Conservation (phyloP, 441 rosid genomes). For the Gossypium aridum region DNA sequence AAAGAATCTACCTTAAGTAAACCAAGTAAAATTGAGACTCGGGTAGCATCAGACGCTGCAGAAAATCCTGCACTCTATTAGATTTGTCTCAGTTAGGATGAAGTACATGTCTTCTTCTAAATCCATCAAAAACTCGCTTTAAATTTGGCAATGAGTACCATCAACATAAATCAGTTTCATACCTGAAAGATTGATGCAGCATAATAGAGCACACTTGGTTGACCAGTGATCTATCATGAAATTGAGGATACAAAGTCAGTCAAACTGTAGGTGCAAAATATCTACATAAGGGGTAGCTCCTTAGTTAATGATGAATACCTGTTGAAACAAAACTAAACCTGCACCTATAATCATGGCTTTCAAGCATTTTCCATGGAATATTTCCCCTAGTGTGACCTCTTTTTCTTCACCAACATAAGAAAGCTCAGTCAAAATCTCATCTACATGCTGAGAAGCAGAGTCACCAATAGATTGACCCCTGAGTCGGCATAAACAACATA, state of each 20-base stretch:
- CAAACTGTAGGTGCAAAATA: neutral
- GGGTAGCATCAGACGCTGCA: slow-evolving; percentile 92
- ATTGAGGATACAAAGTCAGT: slow-evolving; percentile 13
- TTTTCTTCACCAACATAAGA: slow-evolving; percentile 60
- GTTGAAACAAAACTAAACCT: slow-evolving; percentile 94
- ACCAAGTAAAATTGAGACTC: slow-evolving; percentile 89
- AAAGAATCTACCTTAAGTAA: slow-evolving; percentile 59
- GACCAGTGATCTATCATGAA: slow-evolving; percentile 85
- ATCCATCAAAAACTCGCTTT: slow-evolving; percentile 1
- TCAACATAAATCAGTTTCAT: slow-evolving; percentile 6
- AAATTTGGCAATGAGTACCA: neutral
- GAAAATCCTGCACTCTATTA: slow-evolving; percentile 93
- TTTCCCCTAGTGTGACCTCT: slow-evolving; percentile 49
- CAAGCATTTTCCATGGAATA: slow-evolving; percentile 81
- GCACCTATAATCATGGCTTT: slow-evolving; percentile 85
- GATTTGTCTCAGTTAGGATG: slow-evolving; percentile 22
- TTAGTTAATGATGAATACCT: slow-evolving; percentile 39
- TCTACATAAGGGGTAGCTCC: slow-evolving; percentile 11
- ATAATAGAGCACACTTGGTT: slow-evolving; percentile 97
- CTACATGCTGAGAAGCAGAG: slow-evolving; percentile 61
- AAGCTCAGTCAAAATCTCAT: slow-evolving; percentile 77
- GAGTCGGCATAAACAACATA: slow-evolving; percentile 51
- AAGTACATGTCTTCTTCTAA: slow-evolving; percentile 10
- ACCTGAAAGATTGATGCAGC: slow-evolving; percentile 93
- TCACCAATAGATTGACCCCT: slow-evolving; percentile 70